A percentile compares a stretch with the other conserved stretches of the same genome.
Evolutionary conservation across 179 eudicot species (phyloP).

Genomic region (Carnegiea gigantea): DNA sequence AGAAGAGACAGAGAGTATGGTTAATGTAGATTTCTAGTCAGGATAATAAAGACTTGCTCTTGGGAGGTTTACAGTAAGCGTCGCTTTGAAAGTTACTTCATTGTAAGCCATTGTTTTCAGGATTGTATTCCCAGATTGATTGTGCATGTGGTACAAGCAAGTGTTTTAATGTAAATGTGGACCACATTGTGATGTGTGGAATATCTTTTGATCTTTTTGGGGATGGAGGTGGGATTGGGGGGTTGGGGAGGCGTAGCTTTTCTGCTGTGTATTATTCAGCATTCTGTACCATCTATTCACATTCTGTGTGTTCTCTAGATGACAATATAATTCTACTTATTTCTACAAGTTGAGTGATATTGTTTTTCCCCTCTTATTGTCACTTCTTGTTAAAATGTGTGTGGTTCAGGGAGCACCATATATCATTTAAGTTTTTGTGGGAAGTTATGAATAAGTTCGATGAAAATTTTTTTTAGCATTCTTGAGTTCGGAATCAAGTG

Average conservation of each 20-base stretch:
- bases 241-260: not conserved
- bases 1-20: not conserved
- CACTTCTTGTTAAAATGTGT: not conserved
- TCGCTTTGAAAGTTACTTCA: not conserved
- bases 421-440: not conserved
- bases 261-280: not conserved
- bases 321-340: not conserved
- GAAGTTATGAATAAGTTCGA: not conserved
- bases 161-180: not conserved
- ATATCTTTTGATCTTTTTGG: not conserved
- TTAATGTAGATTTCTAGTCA: not conserved
- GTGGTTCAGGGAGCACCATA: not conserved
- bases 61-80: not conserved
- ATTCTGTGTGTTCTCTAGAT: not conserved
- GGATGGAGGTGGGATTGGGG: not conserved
- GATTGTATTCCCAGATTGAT: not conserved
- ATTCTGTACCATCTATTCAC: not conserved
- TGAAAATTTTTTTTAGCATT: not conserved
- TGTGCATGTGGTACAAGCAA: not conserved
- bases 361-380: not conserved
- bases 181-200: not conserved
- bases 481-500: not conserved
- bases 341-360: not conserved
- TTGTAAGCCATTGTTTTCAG: not conserved
- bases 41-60: not conserved